These are phyloP conservation scores for Vigna nakashimae DNA, from an alignment of 306 rosid species.

Conservation along the genomic window DNA sequence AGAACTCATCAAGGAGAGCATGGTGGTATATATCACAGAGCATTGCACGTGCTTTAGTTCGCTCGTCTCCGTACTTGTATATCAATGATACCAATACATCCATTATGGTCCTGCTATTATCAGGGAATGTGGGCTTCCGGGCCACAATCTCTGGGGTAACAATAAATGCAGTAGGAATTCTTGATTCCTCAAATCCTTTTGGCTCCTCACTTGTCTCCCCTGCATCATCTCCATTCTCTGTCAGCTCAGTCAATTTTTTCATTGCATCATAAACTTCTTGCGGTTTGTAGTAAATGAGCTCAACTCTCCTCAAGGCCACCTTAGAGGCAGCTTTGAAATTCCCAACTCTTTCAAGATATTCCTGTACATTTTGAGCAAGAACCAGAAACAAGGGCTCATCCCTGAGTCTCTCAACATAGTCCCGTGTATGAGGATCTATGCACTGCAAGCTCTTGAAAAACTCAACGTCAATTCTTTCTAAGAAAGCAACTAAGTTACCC, in stretches of 20 bases:
- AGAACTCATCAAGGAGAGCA: conserved; percentile 86
- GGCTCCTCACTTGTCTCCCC: conserved; percentile 61
- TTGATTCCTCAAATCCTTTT: conserved; percentile 66
- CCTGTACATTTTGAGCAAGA: conserved; percentile 97
- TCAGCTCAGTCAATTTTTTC: conserved; percentile 81
- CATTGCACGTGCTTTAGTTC: conserved; percentile 97
- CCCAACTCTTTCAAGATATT: conserved; percentile 72
- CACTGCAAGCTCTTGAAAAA: conserved; percentile 97
- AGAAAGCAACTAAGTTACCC: conserved; percentile 93
- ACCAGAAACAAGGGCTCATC: conserved; percentile 84
- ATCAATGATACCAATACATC: conserved; percentile 80
- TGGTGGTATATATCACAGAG: conserved; percentile 98
- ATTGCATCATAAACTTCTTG: conserved; percentile 97
- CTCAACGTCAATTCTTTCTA: conserved; percentile 83
- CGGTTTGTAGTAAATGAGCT: conserved; percentile 87
- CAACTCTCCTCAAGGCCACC: conserved; percentile 87
- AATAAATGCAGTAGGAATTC: conserved; percentile 80
- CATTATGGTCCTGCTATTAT: conserved; percentile 81
- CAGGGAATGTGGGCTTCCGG: conserved; percentile 86
- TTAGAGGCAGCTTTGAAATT: conserved; percentile 80
- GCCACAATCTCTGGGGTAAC: conserved; percentile 82
- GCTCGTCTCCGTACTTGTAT: conserved; percentile 88
- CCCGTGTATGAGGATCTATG: conserved; percentile 97
- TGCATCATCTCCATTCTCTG: conserved; percentile 59
- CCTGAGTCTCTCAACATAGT: conserved; percentile 92